A percentile compares a stretch with the other conserved stretches of the same genome.
phyloP scores from a whole-genome alignment of 2,329 filamentous ascomycete species.

The Trichophyton rubrum region DNA sequence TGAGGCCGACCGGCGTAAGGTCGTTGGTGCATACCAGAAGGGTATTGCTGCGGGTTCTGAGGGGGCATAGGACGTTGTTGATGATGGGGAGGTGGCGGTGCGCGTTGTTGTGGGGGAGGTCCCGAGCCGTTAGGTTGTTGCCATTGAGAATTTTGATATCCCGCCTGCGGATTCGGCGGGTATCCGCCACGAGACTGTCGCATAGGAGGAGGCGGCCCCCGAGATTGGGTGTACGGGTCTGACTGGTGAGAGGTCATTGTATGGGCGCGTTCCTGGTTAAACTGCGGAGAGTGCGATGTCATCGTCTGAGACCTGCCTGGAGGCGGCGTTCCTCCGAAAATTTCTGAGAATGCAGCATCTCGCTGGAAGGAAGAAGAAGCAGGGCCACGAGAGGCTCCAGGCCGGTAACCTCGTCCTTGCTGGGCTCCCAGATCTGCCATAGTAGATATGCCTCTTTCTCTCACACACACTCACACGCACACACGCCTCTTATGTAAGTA shows the following conservation, averaged over 20 bases:
- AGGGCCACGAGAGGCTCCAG: slow-evolving; percentile 38
- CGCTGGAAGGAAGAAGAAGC: slow-evolving; percentile 52
- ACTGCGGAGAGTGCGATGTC: slow-evolving; percentile 61
- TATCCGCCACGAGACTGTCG: slow-evolving; percentile 37
- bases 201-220: slow-evolving; percentile 22
- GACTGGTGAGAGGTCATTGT: slow-evolving; percentile 54
- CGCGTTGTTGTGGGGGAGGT: slow-evolving; percentile 14
- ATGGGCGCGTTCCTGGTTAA: slow-evolving; percentile 57
- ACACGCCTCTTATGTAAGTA: not conserved
- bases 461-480: not conserved
- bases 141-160: slow-evolving; percentile 27
- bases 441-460: not conserved
- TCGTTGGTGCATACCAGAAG: slow-evolving; percentile 47
- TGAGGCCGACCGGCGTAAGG: slow-evolving; percentile 53
- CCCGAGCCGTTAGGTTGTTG: slow-evolving; percentile 22
- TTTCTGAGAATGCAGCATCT: slow-evolving; percentile 91
- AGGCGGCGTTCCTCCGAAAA: slow-evolving; percentile 78
- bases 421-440: slow-evolving; percentile 56
- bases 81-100: slow-evolving; percentile 13
- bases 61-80: slow-evolving; percentile 18
- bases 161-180: slow-evolving; percentile 27
- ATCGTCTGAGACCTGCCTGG: slow-evolving; percentile 89
- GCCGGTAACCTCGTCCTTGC: slow-evolving; percentile 48
- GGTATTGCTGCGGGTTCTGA: slow-evolving; percentile 22
- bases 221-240: slow-evolving; percentile 33